phyloP scores from a whole-genome alignment of 2,329 filamentous ascomycete species.

The Chrysoporthe deuterocubensis region DNA sequence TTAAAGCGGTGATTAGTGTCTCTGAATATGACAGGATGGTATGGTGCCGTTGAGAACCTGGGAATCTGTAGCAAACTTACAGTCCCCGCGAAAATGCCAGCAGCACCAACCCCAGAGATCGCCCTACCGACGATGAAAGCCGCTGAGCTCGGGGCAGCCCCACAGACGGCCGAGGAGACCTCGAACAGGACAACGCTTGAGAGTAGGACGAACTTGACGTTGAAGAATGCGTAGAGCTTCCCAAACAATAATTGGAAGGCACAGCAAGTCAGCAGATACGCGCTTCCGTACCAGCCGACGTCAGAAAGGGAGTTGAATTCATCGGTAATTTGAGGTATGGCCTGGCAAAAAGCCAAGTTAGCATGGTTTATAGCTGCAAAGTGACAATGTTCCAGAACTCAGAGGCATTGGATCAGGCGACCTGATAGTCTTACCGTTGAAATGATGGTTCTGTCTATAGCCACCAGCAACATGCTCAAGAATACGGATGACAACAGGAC shows the following conservation, averaged over 20 bases:
- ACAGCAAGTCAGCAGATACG: conserved; percentile 31
- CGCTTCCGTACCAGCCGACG: conserved; percentile 33
- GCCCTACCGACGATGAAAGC: conserved; percentile 36
- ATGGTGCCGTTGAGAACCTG: too few species aligned
- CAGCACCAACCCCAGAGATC: conserved; percentile 32
- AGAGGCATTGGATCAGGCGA: background rate
- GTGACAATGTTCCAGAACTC: background rate
- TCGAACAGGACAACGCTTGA: conserved; percentile 15
- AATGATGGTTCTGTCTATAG: conserved; percentile 28
- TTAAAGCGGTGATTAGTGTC: background rate
- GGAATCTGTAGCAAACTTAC: conserved; percentile 14
- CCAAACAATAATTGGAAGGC: conserved; percentile 33
- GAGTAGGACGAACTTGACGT: conserved; percentile 28
- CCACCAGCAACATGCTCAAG: conserved; percentile 31
- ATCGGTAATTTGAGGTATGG: conserved; percentile 32
- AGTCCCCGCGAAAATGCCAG: conserved; percentile 35
- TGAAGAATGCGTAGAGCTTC: conserved; percentile 33
- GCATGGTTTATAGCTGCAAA: too few species aligned
- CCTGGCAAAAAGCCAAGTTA: background rate
- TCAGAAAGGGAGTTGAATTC: conserved; percentile 35
- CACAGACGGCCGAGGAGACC: conserved; percentile 32
- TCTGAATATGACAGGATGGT: too few species aligned
- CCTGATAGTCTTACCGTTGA: conserved; percentile 15
- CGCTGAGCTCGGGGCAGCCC: conserved; percentile 33
- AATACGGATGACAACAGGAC: conserved; percentile 13